These are phyloP conservation scores for Fraxinus quadrangulata DNA, from an alignment of 257 asterid genomes.

Conservation along the genomic window DNA sequence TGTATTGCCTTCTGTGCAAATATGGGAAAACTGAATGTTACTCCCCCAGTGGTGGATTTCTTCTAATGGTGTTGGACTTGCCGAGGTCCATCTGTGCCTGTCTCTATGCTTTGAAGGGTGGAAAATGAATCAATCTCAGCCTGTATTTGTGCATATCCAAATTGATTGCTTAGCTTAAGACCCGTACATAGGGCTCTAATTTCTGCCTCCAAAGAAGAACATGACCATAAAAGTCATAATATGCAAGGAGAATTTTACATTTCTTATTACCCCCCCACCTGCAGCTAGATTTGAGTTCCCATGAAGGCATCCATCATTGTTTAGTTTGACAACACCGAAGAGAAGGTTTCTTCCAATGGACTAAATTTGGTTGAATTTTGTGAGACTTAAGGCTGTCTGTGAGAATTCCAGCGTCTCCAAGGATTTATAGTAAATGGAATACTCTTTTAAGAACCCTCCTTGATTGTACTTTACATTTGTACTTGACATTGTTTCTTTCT, in stretches of 20 bases:
- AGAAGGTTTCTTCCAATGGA: no score
- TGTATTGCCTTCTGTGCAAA: neutral
- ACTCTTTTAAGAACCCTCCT: no score
- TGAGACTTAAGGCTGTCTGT: no score
- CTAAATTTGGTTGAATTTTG: no score
- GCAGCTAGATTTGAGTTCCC: neutral
- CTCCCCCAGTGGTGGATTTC: neutral
- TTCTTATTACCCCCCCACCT: neutral
- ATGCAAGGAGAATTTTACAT: neutral
- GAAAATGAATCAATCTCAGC: neutral
- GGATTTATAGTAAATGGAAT: no score
- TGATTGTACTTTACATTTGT: no score
- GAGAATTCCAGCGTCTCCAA: no score
- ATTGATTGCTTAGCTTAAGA: neutral
- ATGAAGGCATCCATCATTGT: neutral
- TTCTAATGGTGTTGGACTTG: neutral
- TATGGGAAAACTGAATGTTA: neutral
- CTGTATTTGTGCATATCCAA: neutral
- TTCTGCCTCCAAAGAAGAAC: neutral
- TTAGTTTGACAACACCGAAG: no score
- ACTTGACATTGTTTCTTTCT: no score
- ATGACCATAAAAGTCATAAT: neutral
- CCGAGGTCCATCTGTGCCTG: neutral
- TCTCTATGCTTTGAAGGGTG: neutral
- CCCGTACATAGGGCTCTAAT: neutral